Conservation (phyloP, 495 filamentous ascomycete species). For the Aspergillus sclerotiicarbonarius region DNA sequence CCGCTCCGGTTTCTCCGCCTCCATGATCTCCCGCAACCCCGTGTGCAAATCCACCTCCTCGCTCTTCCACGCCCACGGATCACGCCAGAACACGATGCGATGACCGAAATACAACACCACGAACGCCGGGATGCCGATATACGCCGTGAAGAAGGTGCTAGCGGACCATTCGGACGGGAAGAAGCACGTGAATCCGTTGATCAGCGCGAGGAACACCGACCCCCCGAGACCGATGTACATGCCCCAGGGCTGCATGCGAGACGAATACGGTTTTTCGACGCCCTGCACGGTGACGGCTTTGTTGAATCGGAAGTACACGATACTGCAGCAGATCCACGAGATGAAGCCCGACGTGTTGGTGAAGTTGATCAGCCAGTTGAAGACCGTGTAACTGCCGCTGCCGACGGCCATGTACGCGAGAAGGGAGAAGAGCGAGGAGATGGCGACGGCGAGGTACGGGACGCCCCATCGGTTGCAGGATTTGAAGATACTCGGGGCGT, state of each 20-base stretch:
- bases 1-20: constrained; percentile 44
- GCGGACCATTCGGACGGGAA: constrained; percentile 54
- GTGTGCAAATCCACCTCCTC: constrained; percentile 58
- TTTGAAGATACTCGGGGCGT: constrained; percentile 48
- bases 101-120: constrained; percentile 56
- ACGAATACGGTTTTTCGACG: constrained; percentile 54
- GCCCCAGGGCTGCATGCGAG: constrained; percentile 52
- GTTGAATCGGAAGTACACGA: constrained; percentile 61
- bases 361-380: constrained; percentile 59
- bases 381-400: constrained; percentile 35
- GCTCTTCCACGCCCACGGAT: constrained; percentile 52
- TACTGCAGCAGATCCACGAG: constrained; percentile 58
- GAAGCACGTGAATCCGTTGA: constrained; percentile 65
- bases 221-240: constrained; percentile 47
- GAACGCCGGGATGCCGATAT: constrained; percentile 62
- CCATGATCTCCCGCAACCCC: constrained; percentile 52
- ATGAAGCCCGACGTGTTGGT: constrained; percentile 61
- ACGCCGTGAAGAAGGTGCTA: constrained; percentile 57
- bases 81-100: constrained; percentile 40
- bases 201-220: constrained; percentile 51
- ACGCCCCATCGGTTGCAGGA: constrained; percentile 50
- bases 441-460: constrained; percentile 43
- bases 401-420: constrained; percentile 39
- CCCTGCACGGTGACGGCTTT: constrained; percentile 51
- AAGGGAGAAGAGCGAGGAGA: constrained; percentile 32